Conservation (phyloP, 768 basidiomycete species). For the Psilocybe azurescens region DNA sequence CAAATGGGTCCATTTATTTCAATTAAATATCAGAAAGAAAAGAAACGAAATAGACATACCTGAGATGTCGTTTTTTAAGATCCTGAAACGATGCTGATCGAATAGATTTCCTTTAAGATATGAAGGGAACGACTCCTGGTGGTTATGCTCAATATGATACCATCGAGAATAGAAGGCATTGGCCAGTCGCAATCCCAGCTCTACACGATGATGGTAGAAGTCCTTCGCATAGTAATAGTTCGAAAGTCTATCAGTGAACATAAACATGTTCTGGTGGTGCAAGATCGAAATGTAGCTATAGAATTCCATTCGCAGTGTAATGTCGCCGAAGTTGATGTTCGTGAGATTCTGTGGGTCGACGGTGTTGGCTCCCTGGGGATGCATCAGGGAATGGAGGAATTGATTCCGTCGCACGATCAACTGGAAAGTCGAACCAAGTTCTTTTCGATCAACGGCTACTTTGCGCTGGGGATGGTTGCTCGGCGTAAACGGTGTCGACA, state of each 20-base stretch:
- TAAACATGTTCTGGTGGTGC: conserved; percentile 5
- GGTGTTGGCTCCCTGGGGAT: not conserved
- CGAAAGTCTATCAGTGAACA: not conserved
- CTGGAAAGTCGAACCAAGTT: not conserved
- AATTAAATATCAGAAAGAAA: not conserved
- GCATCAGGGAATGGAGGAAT: not conserved
- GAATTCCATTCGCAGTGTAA: not conserved
- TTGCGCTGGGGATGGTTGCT: conserved; percentile 1
- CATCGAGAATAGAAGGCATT: not conserved
- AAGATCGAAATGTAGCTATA: not conserved
- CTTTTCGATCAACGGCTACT: not conserved
- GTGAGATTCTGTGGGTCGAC: not conserved
- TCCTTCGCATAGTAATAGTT: not conserved
- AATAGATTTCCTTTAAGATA: not conserved
- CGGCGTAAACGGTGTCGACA: not conserved
- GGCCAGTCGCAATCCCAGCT: not conserved
- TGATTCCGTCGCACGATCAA: not conserved
- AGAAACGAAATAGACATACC: not conserved
- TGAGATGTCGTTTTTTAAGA: not conserved
- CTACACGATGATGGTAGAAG: not conserved
- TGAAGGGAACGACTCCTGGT: not conserved
- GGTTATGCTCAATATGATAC: not conserved
- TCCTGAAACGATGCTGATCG: conserved; percentile 1
- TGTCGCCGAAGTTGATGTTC: not conserved
- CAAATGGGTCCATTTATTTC: not conserved